Evolutionary conservation across 164 flowering plant genomes (phyloP).

Genomic region (Aristolochia fimbriata): DNA sequence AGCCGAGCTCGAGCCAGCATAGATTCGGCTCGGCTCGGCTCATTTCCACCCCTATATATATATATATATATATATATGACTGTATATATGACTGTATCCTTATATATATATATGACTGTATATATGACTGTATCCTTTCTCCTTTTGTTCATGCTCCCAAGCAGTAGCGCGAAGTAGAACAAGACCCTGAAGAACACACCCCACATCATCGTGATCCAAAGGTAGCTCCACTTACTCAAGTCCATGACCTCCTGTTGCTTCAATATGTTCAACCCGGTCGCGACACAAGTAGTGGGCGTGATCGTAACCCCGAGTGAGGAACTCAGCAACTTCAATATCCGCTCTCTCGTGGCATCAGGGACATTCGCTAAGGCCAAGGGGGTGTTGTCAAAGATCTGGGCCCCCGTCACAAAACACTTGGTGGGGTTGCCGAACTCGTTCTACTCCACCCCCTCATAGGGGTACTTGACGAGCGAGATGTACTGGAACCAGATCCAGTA

Average conservation of each 20-base stretch:
- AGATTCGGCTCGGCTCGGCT: too few relatives aligned
- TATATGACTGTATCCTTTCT: too few relatives aligned
- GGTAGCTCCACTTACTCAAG: slow-evolving; percentile 62
- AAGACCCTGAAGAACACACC: slow-evolving; percentile 68
- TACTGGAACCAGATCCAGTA: slow-evolving; percentile 98
- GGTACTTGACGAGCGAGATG: slow-evolving; percentile 76
- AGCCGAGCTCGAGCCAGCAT: too few relatives aligned
- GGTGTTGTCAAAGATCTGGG: slow-evolving; percentile 76
- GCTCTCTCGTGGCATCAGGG: slow-evolving; percentile 33
- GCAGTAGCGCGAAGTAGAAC: slow-evolving; percentile 53
- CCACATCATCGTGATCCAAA: slow-evolving; percentile 60
- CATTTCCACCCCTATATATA: too few relatives aligned
- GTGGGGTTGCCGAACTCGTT: slow-evolving; percentile 54
- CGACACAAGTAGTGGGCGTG: slow-evolving; percentile 45
- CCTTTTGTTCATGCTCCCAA: slow-evolving; percentile 78
- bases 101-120: too few relatives aligned
- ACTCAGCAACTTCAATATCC: slow-evolving; percentile 42
- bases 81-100: too few relatives aligned
- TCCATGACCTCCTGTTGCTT: slow-evolving; percentile 52
- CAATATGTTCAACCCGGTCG: slow-evolving; percentile 47
- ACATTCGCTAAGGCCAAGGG: slow-evolving; percentile 53
- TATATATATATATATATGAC: too few relatives aligned
- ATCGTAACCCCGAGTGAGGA: slow-evolving; percentile 35
- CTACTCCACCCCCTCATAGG: slow-evolving; percentile 62
- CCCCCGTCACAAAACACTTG: slow-evolving; percentile 63